Evolutionary conservation across 2,329 filamentous ascomycete genomes (phyloP), one percentile per base, ranked within the genome.

Genomic region (Fusarium nurragi): DNA sequence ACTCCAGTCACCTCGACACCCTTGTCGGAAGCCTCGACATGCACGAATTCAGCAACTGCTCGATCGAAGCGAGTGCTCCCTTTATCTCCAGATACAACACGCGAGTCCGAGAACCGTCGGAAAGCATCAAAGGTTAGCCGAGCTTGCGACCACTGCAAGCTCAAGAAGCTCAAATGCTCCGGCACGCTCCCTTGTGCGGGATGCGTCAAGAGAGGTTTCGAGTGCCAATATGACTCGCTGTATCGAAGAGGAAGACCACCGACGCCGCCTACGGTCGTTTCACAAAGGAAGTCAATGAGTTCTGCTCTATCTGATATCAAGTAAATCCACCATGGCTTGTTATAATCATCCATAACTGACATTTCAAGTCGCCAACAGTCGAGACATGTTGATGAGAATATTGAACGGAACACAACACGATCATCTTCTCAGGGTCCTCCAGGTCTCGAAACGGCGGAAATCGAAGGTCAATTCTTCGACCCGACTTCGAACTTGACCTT

Each of bases 391-490:
- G 44, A 43, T 16, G 25, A 34, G 4, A 58, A 32, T 19, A 18
- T 30, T 13, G 53, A 51, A 13, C 16, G 30, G 3, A n/a, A 26
- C 0, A 58, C 53, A 1, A 57, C 55, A 16, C 28, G 55, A 12
- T 58, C 55, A 1, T 57, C 55, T 4, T 59, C 55, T 61, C 4
- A 67, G 67, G 21, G 71, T 51, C 19, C 85, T 81, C 2, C 83
- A 80, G 2, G 82, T 80, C 45, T 77, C 78, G 5, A 78, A 76
- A 77, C 78, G 19, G 79, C 82, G 2, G 83, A 85, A 58, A 80
- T 84, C 4, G 80, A 83, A 52, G 83, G 82, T 1, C 82, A 86
- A 40, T 83, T 83, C 50, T 78, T 84, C 16, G 83, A 84, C 13
- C 79, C 81, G 6, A 81, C 83, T 0, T 86, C 83, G 3, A 81